Conservation (phyloP, 352 stramenopile species). For the Globisporangium viniferum region DNA sequence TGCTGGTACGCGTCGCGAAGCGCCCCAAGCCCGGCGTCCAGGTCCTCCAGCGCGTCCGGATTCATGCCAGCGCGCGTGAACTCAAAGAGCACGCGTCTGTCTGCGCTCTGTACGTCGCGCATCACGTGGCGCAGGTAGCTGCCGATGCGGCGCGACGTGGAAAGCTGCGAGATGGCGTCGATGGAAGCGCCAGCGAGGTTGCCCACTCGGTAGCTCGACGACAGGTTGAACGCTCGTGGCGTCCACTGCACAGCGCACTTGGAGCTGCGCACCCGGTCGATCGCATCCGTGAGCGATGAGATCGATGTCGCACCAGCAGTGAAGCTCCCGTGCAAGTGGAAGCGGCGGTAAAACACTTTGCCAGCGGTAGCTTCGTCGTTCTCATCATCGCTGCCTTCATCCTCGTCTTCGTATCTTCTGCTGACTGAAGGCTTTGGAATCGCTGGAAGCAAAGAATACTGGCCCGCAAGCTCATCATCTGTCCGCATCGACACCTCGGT, state of each 20-base stretch:
- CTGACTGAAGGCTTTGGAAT: constrained; percentile 2
- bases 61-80: constrained; percentile 75
- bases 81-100: constrained; percentile 71
- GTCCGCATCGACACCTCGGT: constrained; percentile 4
- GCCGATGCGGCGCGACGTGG: constrained; percentile 37
- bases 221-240: constrained; percentile 1
- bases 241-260: constrained; percentile 45
- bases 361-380: neutral
- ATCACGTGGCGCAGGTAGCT: constrained; percentile 44
- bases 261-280: constrained; percentile 29
- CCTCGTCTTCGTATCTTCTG: constrained; percentile 12
- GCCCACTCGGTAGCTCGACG: constrained; percentile 10
- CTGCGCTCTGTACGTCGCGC: constrained; percentile 28
- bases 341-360: constrained; percentile 38
- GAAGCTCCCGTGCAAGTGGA: constrained; percentile 56
- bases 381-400: constrained; percentile 9
- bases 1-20: constrained; percentile 46
- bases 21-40: constrained; percentile 40
- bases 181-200: constrained; percentile 23
- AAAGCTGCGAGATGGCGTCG: constrained; percentile 46
- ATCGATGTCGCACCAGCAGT: constrained; percentile 18
- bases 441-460: constrained; percentile 42
- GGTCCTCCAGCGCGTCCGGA: constrained; percentile 57
- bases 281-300: constrained; percentile 11
- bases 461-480: constrained; percentile 19